Base-by-base conservation (phyloP, 2,329 filamentous ascomycete species). In the Verticillium alfalfae region DNA sequence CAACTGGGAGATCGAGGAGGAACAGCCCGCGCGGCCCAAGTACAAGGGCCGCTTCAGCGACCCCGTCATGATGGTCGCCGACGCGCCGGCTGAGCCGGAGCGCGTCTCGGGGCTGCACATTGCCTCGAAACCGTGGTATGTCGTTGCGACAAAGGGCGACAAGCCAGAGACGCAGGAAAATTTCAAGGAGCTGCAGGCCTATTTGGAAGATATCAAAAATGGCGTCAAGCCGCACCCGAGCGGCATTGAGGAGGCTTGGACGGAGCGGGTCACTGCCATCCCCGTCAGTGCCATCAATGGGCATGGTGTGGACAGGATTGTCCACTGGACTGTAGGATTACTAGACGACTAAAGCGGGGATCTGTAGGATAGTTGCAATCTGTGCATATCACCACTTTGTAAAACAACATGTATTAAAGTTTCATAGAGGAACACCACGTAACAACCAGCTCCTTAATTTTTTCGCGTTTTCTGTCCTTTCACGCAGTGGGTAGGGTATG, bases 121-220 rank as follows among this genome's bases (percentile, higher is more conserved):
- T 66, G 90, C 91, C n/a, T 86, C 85, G 38, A 99, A 99, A 78
- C 93, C 95, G 1, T 99, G 95, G 95, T 95, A 96, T 70, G 93
- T 97, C 5, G 88, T 97, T 54, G 94, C 92, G 1, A 97, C 93
- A 22, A 98, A 98, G 76, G 93, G 92, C 1, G 94, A 98, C 72
- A 73, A 96, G 60, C 85, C 88, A 3, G 84, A 84, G 3, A 96
- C 95, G 2, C 85, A 93, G 72, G 84, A 87, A 31, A 96, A 95
- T 71, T 99, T 92, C 72, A 76, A 74, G 39, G 75, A 78, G 59
- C 78, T 99, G 67, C 87, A 87, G 66, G 76, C 77, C 9, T 97
- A 97, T 74, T 76, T 99, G 4, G 80, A 84, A 5, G 78, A 78
- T 4, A 82, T 98, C 31, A 84, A 84, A 59, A 78, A 78, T 1